Base-by-base conservation (phyloP, 1,139 yeast genomes). In the Hyphopichia burtonii region DNA sequence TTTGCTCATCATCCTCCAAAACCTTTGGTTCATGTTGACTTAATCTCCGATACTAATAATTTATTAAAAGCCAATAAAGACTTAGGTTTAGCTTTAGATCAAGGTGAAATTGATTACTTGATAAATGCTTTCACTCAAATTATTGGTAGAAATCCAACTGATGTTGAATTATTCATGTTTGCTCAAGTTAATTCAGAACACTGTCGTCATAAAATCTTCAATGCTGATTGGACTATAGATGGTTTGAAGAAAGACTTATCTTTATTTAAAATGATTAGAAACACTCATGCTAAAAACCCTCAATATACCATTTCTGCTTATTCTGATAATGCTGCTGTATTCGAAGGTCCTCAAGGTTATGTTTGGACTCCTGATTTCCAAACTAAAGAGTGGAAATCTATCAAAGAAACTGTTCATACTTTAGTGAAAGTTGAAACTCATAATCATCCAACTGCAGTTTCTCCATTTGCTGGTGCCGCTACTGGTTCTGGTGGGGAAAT, bases 401-500 rank as follows among this genome's bases (percentile, higher is more conserved):
- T 72, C 47, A 77, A 79, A 51, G 99, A 94, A 68, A 73, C 71
- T 42, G 95, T 93, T 20, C 94, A 93, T 52, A 88, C 95, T 59
- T 74, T 94, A 53, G 87, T 91, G 53, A 94, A 94, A 64, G 99
- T 94, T 40, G 99, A 94, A 68, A 94, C 99, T 27, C 99, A 94
- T 65, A 94, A 94, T 68, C 99, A 94, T 63, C 99, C 99, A 41
- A 94, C 99, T 31, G 99, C 99, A 0, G 97, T 94, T 11, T 91
- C 98, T 23, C 99, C 99, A 30, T 94, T 88, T 68, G 93, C 99
- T 4, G 99, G 99, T 66, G 99, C 99, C 31, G 96, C 99, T 31
- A 94, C 99, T 16, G 99, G 99, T 51, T 91, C 99, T 17, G 99
- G 99, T 65, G 99, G 99, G 71, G 99, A 94, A 69, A 94, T 94